phyloP scores from a whole-genome alignment of 78 protist species.

The Emiliania huxleyi region DNA sequence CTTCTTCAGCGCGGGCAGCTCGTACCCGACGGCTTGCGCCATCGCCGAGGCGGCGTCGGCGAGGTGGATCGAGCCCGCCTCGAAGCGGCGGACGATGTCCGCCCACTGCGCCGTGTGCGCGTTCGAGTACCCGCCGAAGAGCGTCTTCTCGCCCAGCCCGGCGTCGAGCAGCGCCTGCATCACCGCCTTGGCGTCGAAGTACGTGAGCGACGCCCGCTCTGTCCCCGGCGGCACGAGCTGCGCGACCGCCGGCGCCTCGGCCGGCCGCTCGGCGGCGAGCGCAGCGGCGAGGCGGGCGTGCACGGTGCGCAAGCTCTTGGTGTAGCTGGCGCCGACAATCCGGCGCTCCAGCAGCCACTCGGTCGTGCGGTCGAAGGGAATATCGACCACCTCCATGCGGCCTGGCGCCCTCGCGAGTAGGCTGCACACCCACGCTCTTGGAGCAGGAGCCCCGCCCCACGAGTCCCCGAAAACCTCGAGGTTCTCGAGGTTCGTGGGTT shows the following conservation, averaged over 20 bases:
- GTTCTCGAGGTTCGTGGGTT: too few relatives aligned
- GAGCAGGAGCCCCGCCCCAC: too few relatives aligned
- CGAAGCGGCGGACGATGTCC: neutral
- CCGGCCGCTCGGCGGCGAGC: neutral
- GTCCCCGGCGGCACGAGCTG: neutral
- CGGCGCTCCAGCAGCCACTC: neutral
- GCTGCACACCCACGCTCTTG: too few relatives aligned
- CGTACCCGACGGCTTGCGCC: neutral
- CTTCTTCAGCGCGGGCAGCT: neutral
- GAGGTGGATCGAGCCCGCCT: neutral
- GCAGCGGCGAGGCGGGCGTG: neutral
- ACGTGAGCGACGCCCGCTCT: neutral
- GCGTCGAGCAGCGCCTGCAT: neutral
- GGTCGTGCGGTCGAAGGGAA: neutral
- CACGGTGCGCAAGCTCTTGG: neutral
- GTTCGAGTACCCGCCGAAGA: neutral
- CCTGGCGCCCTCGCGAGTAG: too few relatives aligned
- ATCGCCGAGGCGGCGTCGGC: neutral
- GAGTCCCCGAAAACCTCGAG: too few relatives aligned
- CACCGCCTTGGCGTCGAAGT: neutral
- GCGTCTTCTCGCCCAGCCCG: neutral
- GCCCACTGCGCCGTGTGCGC: neutral
- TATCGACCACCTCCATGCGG: too few relatives aligned
- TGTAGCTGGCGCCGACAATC: neutral
- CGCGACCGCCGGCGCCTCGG: too few relatives aligned